A percentile compares a stretch with the other conserved stretches of the same genome.
Evolutionary conservation across 352 stramenopile species (phyloP).

Genomic region (Globisporangium orthogonon): DNA sequence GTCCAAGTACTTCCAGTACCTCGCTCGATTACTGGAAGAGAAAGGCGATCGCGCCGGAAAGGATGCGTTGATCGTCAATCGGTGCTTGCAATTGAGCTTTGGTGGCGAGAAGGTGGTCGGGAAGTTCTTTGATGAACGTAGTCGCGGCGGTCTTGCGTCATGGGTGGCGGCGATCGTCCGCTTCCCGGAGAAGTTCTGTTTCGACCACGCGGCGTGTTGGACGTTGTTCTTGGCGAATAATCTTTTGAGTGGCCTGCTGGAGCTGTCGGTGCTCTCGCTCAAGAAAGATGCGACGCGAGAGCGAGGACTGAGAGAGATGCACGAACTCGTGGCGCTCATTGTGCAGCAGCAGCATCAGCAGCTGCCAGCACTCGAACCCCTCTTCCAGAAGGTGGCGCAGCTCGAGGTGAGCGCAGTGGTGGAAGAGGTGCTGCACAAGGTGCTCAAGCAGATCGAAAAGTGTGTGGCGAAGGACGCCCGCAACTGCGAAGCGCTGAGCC

Average conservation of each 20-base stretch:
- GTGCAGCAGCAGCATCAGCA: constrained; percentile 36
- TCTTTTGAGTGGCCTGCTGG: constrained; percentile 33
- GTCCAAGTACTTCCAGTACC: constrained; percentile 63
- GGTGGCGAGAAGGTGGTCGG: constrained; percentile 29
- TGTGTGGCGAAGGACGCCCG: constrained; percentile 17
- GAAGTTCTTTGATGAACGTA: constrained; percentile 43
- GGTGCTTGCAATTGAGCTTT: constrained; percentile 64
- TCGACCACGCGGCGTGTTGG: constrained; percentile 53
- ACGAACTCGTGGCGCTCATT: constrained; percentile 37
- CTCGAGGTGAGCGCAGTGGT: constrained; percentile 34
- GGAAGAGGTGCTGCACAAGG: constrained; percentile 25
- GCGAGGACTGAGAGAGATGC: constrained; percentile 30
- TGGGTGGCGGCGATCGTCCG: constrained; percentile 47
- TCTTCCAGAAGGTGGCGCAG: constrained; percentile 40
- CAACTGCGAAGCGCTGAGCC: constrained; percentile 41
- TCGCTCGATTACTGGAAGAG: constrained; percentile 56
- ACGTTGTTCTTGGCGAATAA: constrained; percentile 46
- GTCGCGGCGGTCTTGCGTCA: constrained; percentile 15
- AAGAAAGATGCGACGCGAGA: constrained; percentile 10
- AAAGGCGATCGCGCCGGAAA: constrained; percentile 33
- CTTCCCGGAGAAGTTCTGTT: constrained; percentile 37
- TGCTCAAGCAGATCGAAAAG: constrained; percentile 46
- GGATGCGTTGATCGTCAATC: constrained; percentile 43
- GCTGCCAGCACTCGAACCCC: constrained; percentile 24
- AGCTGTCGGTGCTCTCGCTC: constrained; percentile 43